Evolutionary conservation across 345 rosid species (phyloP).

Genomic region (Citrus glauca): DNA sequence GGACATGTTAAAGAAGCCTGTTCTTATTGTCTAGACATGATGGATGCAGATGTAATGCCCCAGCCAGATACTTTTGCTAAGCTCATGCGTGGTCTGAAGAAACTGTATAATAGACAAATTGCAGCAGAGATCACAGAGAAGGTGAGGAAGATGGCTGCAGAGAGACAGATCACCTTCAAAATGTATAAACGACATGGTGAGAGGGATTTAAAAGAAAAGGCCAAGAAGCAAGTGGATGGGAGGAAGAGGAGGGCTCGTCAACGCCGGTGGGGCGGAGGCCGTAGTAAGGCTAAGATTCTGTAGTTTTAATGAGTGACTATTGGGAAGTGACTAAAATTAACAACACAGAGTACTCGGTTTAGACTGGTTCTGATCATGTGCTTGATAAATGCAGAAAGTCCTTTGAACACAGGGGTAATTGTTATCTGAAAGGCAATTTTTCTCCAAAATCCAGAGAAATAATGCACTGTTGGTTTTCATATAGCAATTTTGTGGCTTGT

Average conservation of each 20-base stretch:
- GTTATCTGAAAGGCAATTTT: neutral
- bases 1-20: slow-evolving; percentile 90
- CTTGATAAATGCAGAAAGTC: neutral
- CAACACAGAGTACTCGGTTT: neutral
- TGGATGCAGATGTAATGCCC: slow-evolving; percentile 82
- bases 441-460: neutral
- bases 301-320: slow-evolving; percentile 9
- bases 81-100: slow-evolving; percentile 77
- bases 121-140: slow-evolving; percentile 91
- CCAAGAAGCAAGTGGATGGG: slow-evolving; percentile 41
- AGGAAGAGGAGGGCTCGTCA: slow-evolving; percentile 55
- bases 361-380: neutral
- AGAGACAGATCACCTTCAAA: slow-evolving; percentile 73
- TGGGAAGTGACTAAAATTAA: neutral
- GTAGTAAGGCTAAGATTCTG: slow-evolving; percentile 16
- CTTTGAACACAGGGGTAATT: neutral
- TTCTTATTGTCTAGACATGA: slow-evolving; percentile 82
- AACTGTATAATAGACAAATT: slow-evolving; percentile 65
- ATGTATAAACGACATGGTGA: slow-evolving; percentile 92
- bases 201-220: slow-evolving; percentile 64
- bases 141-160: slow-evolving; percentile 86
- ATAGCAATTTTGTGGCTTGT: neutral
- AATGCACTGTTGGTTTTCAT: neutral
- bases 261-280: slow-evolving; percentile 26
- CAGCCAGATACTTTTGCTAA: slow-evolving; percentile 83